Evolutionary conservation across 2,329 filamentous ascomycete species (phyloP).

Genomic region (Fusarium torulosum): DNA sequence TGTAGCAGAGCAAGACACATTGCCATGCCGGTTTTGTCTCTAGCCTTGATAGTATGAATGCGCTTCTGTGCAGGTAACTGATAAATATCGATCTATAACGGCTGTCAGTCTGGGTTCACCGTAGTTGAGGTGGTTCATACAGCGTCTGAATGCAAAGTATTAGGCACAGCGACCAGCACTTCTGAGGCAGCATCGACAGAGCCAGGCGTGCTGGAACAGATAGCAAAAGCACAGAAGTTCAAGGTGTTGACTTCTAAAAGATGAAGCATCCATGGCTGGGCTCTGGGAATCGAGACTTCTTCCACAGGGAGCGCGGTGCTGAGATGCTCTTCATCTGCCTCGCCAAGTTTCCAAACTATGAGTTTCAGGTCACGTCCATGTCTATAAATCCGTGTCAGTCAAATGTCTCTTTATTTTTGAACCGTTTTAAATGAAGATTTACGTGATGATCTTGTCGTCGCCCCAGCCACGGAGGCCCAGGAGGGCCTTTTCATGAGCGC

Average conservation of each 20-base stretch:
- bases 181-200: constrained; percentile 50
- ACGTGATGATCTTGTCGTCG: constrained; percentile 84
- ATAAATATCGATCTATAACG: constrained; percentile 79
- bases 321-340: constrained; percentile 71
- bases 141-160: constrained; percentile 78
- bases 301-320: constrained; percentile 80
- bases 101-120: constrained; percentile 4
- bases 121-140: constrained; percentile 53
- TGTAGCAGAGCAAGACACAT: constrained; percentile 81
- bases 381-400: constrained; percentile 59
- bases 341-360: constrained; percentile 81
- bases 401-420: rapidly evolving
- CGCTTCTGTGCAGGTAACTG: constrained; percentile 80
- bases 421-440: constrained; percentile 53
- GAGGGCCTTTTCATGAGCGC: constrained; percentile 82
- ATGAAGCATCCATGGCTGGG: constrained; percentile 87
- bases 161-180: constrained; percentile 83
- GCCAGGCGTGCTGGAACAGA: constrained; percentile 59
- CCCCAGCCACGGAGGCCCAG: constrained; percentile 81
- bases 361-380: constrained; percentile 92
- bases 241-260: constrained; percentile 89
- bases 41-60: constrained; percentile 67
- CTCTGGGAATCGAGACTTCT: constrained; percentile 59
- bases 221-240: constrained; percentile 91
- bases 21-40: constrained; percentile 79